Conservation (phyloP, 208 protist species). For the Wallacemonas sp. region DNA sequence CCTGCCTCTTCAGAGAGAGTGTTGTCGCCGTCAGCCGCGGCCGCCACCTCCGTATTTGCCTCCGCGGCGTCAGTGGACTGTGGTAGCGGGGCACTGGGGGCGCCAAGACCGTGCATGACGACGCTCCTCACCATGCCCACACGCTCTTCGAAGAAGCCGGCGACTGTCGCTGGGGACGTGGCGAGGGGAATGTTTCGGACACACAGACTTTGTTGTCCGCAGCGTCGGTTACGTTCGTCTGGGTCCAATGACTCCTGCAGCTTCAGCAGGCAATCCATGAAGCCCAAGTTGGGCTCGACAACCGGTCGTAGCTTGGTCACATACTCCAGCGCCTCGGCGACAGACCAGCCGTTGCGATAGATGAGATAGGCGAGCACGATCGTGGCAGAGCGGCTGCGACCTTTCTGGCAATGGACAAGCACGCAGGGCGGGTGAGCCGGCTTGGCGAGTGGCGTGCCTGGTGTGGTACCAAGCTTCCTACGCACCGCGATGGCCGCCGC, state of each 20-base stretch:
- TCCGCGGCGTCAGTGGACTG: too few relatives aligned
- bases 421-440: conserved; percentile 31
- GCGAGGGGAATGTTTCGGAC: conserved; percentile 40
- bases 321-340: conserved; percentile 80
- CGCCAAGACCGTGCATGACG: conserved; percentile 27
- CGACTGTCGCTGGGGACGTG: conserved; percentile 31
- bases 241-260: conserved; percentile 60
- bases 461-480: not conserved
- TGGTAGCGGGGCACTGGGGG: not conserved
- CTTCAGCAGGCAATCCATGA: conserved; percentile 67
- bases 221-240: conserved; percentile 43
- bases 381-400: conserved; percentile 77
- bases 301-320: conserved; percentile 45
- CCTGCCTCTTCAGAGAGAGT: too few relatives aligned
- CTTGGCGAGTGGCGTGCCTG: not conserved
- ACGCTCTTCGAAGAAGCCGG: conserved; percentile 59
- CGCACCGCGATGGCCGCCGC: not conserved
- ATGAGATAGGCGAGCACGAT: conserved; percentile 88
- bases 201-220: conserved; percentile 50
- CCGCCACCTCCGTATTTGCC: not conserved
- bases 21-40: not conserved
- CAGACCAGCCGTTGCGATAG: conserved; percentile 76
- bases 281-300: conserved; percentile 81
- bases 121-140: conserved; percentile 73
- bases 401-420: conserved; percentile 86